Evolutionary conservation across 257 asterid genomes (phyloP).

Genomic region (Eustoma russellianum): DNA sequence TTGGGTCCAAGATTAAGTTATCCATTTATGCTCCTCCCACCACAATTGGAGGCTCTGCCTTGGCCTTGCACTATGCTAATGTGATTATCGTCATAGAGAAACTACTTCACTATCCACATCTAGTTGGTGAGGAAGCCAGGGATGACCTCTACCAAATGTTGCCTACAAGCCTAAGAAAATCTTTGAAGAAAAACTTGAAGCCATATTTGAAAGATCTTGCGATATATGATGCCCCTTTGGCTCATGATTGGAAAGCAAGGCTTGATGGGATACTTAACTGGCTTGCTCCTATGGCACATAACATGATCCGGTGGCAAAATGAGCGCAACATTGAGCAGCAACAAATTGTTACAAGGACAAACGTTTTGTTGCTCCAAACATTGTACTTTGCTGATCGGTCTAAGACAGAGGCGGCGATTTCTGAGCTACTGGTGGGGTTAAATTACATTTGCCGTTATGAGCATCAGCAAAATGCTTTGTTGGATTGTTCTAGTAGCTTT

Average conservation of each 20-base stretch:
- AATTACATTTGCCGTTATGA: slow-evolving; percentile 85
- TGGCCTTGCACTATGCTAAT: no score
- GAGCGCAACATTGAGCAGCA: slow-evolving; percentile 86
- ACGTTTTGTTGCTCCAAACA: slow-evolving; percentile 78
- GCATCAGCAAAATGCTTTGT: slow-evolving; percentile 77
- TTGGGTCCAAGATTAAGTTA: no score
- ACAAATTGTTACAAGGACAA: slow-evolving; percentile 62
- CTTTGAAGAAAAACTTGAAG: slow-evolving; percentile 44
- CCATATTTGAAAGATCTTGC: slow-evolving; percentile 51
- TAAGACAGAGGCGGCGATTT: slow-evolving; percentile 64
- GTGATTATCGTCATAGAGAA: no score
- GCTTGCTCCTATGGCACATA: slow-evolving; percentile 81
- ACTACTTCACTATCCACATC: no score
- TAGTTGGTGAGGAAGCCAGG: no score
- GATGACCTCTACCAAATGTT: slow-evolving; percentile 89
- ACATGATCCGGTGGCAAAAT: slow-evolving; percentile 91
- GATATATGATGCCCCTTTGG: slow-evolving; percentile 75
- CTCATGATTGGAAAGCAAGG: slow-evolving; percentile 78
- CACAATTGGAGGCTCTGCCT: no score
- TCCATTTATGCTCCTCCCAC: no score
- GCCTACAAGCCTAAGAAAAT: slow-evolving; percentile 68
- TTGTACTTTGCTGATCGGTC: slow-evolving; percentile 67
- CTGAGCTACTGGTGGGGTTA: slow-evolving; percentile 75
- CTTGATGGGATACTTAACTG: slow-evolving; percentile 50
- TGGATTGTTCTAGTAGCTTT: slow-evolving; percentile 90